Evolutionary conservation across 2,329 filamentous ascomycete species (phyloP).

Genomic region (Xylaria sp.): DNA sequence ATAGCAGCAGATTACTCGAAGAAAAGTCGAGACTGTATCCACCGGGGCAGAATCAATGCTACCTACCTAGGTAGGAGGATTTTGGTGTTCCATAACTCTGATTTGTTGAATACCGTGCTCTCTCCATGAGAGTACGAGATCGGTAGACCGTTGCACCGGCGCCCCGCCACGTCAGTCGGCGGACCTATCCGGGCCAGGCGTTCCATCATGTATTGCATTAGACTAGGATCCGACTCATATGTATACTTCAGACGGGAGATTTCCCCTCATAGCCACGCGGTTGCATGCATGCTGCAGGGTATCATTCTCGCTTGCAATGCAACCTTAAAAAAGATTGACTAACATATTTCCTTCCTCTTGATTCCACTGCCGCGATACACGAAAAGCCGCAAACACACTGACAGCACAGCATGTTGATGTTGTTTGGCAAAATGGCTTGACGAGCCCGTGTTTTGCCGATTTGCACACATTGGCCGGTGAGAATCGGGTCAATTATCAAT

Average conservation of each 20-base stretch:
- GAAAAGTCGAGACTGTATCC: neutral
- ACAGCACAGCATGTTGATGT: neutral
- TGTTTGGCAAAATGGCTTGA: conserved; percentile 1
- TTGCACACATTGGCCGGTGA: conserved; percentile 16
- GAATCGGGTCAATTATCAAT: neutral
- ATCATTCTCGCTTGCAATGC: conserved; percentile 10
- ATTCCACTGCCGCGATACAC: conserved; percentile 27
- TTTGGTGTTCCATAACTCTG: neutral
- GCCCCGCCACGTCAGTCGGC: conserved; percentile 1
- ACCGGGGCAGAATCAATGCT: neutral
- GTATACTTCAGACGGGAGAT: conserved; percentile 5
- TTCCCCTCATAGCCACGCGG: conserved; percentile 1
- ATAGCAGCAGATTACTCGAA: neutral
- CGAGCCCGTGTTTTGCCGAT: conserved; percentile 20
- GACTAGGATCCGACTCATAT: neutral
- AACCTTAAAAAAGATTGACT: conserved; percentile 18
- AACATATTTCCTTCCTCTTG: neutral
- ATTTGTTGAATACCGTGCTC: neutral
- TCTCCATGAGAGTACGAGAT: neutral
- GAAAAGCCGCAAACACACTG: conserved; percentile 10
- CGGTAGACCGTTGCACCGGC: neutral
- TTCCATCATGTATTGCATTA: neutral
- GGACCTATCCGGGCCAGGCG: neutral
- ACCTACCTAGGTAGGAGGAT: neutral
- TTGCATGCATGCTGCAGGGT: conserved; percentile 25